Evolutionary conservation across 306 rosid genomes (phyloP).

Genomic region (Geum urbanum): DNA sequence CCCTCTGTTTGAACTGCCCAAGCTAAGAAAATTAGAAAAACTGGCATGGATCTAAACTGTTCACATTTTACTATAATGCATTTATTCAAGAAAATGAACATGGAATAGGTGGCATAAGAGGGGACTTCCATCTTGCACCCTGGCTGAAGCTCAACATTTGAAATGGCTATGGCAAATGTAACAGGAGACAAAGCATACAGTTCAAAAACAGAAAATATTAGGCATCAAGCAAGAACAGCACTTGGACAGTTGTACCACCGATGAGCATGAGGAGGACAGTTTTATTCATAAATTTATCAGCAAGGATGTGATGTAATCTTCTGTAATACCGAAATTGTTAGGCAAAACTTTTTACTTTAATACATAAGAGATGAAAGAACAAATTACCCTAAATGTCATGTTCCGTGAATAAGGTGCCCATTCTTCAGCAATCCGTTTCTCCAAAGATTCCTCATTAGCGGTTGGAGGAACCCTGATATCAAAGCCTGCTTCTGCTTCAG

Average conservation of each 20-base stretch:
- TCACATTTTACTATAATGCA: not conserved
- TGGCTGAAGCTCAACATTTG: not conserved
- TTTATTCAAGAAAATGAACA: not conserved
- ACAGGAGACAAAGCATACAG: not conserved
- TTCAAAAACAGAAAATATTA: not conserved
- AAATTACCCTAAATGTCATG: constrained; percentile 70
- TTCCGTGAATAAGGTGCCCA: constrained; percentile 48
- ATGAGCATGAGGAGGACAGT: not conserved
- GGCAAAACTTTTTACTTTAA: not conserved
- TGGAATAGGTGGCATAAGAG: not conserved
- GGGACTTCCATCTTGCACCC: not conserved
- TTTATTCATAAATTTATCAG: not conserved
- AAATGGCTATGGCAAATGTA: not conserved
- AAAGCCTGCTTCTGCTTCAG: constrained; percentile 98
- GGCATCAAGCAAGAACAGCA: not conserved
- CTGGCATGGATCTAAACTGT: not conserved
- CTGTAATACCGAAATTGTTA: not conserved
- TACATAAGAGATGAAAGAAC: not conserved
- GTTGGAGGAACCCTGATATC: constrained; percentile 88
- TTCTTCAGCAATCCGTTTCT: constrained; percentile 31
- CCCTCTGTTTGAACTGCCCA: constrained; percentile 77
- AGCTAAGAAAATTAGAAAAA: constrained; percentile 30
- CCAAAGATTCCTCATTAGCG: constrained; percentile 36
- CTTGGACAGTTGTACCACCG: not conserved
- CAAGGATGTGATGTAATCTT: not conserved